These are phyloP conservation scores for Melampsora medusae DNA, from an alignment of 1,284 basidiomycete genomes.

Conservation along the genomic window DNA sequence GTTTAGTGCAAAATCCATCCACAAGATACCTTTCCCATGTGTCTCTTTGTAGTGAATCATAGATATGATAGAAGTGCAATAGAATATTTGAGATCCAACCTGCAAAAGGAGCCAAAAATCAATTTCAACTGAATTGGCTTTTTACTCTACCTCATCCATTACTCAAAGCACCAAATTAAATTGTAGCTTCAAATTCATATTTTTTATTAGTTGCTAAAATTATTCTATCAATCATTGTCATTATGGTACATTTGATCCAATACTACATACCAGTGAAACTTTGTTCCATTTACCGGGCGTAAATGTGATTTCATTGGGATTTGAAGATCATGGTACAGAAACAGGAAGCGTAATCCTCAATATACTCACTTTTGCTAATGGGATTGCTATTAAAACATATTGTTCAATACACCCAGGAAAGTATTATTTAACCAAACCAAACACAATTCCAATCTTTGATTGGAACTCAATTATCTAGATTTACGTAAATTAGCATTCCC, in stretches of 20 bases:
- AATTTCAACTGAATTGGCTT: neutral
- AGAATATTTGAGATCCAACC: slow-evolving; percentile 16
- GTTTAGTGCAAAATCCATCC: slow-evolving; percentile 56
- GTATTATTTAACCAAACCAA: slow-evolving; percentile 22
- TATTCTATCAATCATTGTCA: slow-evolving; percentile 29
- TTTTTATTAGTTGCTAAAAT: slow-evolving; percentile 34
- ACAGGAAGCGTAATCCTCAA: neutral
- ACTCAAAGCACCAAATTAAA: slow-evolving; percentile 30
- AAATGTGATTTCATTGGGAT: slow-evolving; percentile 18
- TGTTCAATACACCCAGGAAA: slow-evolving; percentile 1
- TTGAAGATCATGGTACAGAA: slow-evolving; percentile 8
- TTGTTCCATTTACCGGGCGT: slow-evolving; percentile 6
- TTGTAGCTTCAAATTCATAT: slow-evolving; percentile 2
- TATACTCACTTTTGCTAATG: slow-evolving; percentile 32
- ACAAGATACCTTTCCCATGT: slow-evolving; percentile 57
- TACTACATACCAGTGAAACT: slow-evolving; percentile 24
- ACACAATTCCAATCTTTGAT: neutral
- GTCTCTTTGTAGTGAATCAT: slow-evolving; percentile 36
- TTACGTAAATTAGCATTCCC: slow-evolving; percentile 19
- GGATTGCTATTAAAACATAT: slow-evolving; percentile 7
- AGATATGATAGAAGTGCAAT: slow-evolving; percentile 35
- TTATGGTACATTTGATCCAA: neutral
- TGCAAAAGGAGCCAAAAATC: neutral
- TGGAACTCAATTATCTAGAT: neutral
- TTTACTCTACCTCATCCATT: slow-evolving; percentile 24